phyloP scores from a whole-genome alignment of 441 rosid species.

The Gossypium schwendimanii region DNA sequence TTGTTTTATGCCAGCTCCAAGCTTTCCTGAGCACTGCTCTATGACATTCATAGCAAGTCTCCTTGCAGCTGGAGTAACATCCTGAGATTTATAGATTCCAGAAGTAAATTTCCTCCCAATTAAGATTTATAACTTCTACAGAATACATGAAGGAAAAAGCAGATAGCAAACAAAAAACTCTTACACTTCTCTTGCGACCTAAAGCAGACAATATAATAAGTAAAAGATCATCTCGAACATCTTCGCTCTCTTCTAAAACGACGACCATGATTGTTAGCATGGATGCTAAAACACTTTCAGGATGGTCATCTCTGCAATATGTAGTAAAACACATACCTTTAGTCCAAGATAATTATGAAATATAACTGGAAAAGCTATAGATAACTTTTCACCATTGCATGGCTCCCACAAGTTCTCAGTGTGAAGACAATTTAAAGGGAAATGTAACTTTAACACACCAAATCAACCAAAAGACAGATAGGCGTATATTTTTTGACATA shows the following conservation, averaged over 20 bases:
- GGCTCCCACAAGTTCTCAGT: background rate
- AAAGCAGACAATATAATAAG: conserved; percentile 60
- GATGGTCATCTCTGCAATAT: conserved; percentile 88
- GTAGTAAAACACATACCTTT: background rate
- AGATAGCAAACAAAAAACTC: conserved; percentile 23
- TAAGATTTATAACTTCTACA: background rate
- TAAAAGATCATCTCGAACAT: conserved; percentile 75
- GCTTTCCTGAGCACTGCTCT: conserved; percentile 79
- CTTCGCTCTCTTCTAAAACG: conserved; percentile 95
- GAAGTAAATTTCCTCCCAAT: conserved; percentile 23
- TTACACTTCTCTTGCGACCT: conserved; percentile 78
- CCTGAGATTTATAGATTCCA: conserved; percentile 49
- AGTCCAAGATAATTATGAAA: conserved; percentile 1
- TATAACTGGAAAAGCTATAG: background rate
- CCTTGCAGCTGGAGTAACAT: conserved; percentile 61
- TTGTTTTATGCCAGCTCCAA: conserved; percentile 86
- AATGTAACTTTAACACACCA: background rate
- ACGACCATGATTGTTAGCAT: conserved; percentile 87
- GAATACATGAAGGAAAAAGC: background rate
- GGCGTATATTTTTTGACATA: background rate
- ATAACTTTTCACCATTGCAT: background rate
- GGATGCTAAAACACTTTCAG: conserved; percentile 76
- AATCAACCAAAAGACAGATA: background rate
- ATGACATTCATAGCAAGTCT: conserved; percentile 90
- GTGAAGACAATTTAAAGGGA: background rate